Evolutionary conservation across 163 green algal species (phyloP).

Genomic region (Chloromonas sp.): DNA sequence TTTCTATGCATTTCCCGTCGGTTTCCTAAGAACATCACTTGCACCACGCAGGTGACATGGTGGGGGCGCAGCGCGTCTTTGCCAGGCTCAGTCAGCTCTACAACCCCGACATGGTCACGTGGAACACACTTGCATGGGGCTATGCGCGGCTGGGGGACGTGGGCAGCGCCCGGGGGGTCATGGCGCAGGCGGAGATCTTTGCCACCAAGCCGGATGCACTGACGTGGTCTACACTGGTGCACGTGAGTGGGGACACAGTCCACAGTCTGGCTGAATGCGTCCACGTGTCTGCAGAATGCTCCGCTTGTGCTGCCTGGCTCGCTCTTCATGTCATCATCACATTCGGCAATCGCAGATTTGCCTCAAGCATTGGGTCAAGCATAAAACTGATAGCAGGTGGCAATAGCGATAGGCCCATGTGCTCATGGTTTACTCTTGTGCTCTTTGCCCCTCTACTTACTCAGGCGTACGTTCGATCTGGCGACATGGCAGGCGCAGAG

Average conservation of each 20-base stretch:
- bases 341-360: too few species aligned
- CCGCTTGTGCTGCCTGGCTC: too few species aligned
- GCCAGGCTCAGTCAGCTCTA: background rate
- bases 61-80: constrained; percentile 7
- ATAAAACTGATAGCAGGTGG: too few species aligned
- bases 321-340: too few species aligned
- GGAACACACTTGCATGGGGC: constrained; percentile 20
- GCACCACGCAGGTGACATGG: constrained; percentile 9
- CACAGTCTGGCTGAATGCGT: too few species aligned
- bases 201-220: constrained; percentile 8
- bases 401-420: too few species aligned
- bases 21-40: too few species aligned
- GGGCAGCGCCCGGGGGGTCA: constrained; percentile 14
- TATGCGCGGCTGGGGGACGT: constrained; percentile 18
- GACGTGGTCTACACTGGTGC: constrained; percentile 7
- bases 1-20: too few species aligned
- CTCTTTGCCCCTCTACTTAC: background rate
- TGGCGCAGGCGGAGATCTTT: constrained; percentile 20
- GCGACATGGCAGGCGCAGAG: constrained; percentile 19
- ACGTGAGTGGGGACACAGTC: background rate
- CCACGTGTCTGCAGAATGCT: too few species aligned
- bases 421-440: too few species aligned
- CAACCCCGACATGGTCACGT: constrained; percentile 8
- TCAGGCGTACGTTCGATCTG: background rate
- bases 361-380: too few species aligned